phyloP scores from a whole-genome alignment of 2,329 filamentous ascomycete genomes.

The Tolypocladium nubicola region DNA sequence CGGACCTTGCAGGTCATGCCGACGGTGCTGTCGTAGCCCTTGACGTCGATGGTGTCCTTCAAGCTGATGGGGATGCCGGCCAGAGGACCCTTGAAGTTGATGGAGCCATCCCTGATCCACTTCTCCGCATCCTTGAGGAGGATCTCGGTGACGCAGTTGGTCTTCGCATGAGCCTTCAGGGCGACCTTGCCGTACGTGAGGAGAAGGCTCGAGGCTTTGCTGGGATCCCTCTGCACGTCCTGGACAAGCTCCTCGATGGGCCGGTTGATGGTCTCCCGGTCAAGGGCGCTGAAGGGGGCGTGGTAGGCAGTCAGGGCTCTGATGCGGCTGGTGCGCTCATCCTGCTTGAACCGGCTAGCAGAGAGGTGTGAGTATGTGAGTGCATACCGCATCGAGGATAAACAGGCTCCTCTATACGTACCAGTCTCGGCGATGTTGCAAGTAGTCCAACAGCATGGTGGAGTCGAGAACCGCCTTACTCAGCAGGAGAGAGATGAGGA shows the following conservation, averaged over 20 bases:
- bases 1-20: slow-evolving; percentile 67
- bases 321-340: slow-evolving; percentile 62
- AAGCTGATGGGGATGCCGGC: slow-evolving; percentile 80
- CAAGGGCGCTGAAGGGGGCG: slow-evolving; percentile 49
- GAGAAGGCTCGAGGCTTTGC: slow-evolving; percentile 63
- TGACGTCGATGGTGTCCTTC: slow-evolving; percentile 72
- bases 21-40: slow-evolving; percentile 72
- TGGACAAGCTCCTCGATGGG: slow-evolving; percentile 71
- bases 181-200: slow-evolving; percentile 80
- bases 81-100: slow-evolving; percentile 70
- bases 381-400: background rate
- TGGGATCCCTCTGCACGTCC: slow-evolving; percentile 60
- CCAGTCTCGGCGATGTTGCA: slow-evolving; percentile 64
- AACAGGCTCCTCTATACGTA: slow-evolving; percentile 18
- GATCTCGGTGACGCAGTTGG: slow-evolving; percentile 84
- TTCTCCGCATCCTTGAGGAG: slow-evolving; percentile 68
- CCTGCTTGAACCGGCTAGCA: slow-evolving; percentile 65
- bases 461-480: background rate
- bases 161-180: slow-evolving; percentile 71
- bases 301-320: slow-evolving; percentile 56
- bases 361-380: background rate
- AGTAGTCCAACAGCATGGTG: slow-evolving; percentile 42
- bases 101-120: slow-evolving; percentile 49
- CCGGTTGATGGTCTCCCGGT: slow-evolving; percentile 57
- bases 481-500: background rate